phyloP scores from a whole-genome alignment of 1,139 yeast genomes.

The Kazachstania sp. region DNA sequence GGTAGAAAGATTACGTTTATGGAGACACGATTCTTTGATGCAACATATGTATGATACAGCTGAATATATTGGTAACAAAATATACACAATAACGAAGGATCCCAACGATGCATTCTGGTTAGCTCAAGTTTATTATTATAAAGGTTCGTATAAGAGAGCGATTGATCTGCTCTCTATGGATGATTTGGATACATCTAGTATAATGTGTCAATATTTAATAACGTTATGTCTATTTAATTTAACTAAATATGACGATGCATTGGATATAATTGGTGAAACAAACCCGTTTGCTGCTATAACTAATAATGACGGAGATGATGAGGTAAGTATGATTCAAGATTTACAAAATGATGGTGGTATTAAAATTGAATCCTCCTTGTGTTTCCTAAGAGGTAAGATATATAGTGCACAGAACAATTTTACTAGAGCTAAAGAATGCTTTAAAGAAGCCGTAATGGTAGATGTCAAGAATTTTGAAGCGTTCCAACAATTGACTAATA shows the following conservation, averaged over 20 bases:
- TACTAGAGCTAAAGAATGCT: constrained; percentile 80
- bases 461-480: constrained; percentile 95
- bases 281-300: constrained; percentile 49
- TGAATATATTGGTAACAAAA: constrained; percentile 85
- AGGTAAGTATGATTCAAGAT: constrained; percentile 3
- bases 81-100: constrained; percentile 62
- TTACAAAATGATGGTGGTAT: constrained; percentile 59
- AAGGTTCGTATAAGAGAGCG: constrained; percentile 74
- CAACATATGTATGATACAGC: constrained; percentile 91
- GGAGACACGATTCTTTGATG: constrained; percentile 92
- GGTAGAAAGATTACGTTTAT: constrained; percentile 75
- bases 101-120: constrained; percentile 96
- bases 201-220: constrained; percentile 75
- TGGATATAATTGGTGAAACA: constrained; percentile 74
- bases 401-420: constrained; percentile 79
- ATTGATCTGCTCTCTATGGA: constrained; percentile 46
- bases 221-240: constrained; percentile 68
- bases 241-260: constrained; percentile 82
- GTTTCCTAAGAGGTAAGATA: constrained; percentile 75
- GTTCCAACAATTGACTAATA: constrained; percentile 65
- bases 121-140: constrained; percentile 71
- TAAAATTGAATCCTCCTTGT: constrained; percentile 78
- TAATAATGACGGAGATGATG: constrained; percentile 11
- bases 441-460: constrained; percentile 74
- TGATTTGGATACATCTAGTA: constrained; percentile 38